These are phyloP conservation scores for Russula sp. DNA, from an alignment of 768 basidiomycete species.

Conservation along the genomic window DNA sequence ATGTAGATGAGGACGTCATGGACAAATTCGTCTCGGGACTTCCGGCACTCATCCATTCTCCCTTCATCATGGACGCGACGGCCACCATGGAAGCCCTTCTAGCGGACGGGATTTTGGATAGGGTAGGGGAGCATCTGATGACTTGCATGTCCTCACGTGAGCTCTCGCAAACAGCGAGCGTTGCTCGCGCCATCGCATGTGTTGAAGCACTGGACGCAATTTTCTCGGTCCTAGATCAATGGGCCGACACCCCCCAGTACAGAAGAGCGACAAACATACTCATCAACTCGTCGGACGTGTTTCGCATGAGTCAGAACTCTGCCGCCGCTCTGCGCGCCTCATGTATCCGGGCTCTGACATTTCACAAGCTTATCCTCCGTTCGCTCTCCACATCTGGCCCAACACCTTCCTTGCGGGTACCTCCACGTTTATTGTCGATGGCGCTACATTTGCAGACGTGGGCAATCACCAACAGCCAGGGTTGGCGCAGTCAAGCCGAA, in stretches of 20 bases:
- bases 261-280: not conserved
- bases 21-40: constrained; percentile 7
- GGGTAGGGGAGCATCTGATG: not conserved
- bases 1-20: constrained; percentile 4
- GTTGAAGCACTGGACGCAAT: constrained; percentile 2
- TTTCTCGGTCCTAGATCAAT: constrained; percentile 2
- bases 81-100: not conserved
- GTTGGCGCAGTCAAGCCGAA: not conserved
- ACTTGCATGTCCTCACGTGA: constrained; percentile 3
- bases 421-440: not conserved
- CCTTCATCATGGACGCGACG: not conserved
- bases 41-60: constrained; percentile 1
- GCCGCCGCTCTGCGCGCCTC: constrained; percentile 1
- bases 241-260: not conserved
- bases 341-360: constrained; percentile 8
- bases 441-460: constrained; percentile 5
- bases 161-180: not conserved
- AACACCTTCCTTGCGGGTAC: not conserved
- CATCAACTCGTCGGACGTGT: not conserved
- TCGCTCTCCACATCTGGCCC: not conserved
- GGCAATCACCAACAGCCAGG: not conserved
- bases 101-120: not conserved
- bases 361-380: not conserved
- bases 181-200: not conserved
- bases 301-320: not conserved